Base-by-base conservation (phyloP, 257 asterid species). In the Osmanthus fragrans region DNA sequence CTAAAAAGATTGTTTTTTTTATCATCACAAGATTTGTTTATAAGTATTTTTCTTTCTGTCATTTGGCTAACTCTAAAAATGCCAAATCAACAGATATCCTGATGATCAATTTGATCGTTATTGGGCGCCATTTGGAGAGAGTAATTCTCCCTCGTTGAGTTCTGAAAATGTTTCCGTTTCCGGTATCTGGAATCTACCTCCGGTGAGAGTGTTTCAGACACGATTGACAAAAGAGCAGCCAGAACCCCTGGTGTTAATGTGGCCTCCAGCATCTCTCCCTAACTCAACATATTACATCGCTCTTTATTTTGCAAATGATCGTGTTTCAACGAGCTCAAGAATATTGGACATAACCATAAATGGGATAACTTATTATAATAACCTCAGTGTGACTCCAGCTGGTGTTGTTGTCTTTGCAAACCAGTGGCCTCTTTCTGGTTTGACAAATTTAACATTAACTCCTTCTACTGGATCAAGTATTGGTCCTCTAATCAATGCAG, bases 111-210 rank as follows among this genome's bases (percentile, higher is more conserved):
- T 90, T 80, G 87, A 93, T 75, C 97, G 99, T 49, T 89, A 80
- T 75, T 96, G 99, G 99, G 85, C 72, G 36, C 95, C 98, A 5
- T 88, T 88, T 74, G 94, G 95, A 75, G 83, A 60, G 49, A 84
- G 81, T 27, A 86, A 83, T 25, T 86, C 87, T 72, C 81, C 88
- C 56, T 76, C 84, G 45, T 77, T 88, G 29, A 82, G 76, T 74
- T 67, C 75, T 74, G 80, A 29, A 60, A 81, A 83, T 74, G 89
- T 92, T 27, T 81, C 88, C 3, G 89, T 85, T 70, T 89, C 98
- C 4, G 96, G 97, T 45, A 89, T 96, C 84, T 96, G 99, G 99
- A 96, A 93, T 85, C 79, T 85, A 21, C 99, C 99, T 7, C 98
- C 99, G 21, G 64, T 73, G 1, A 88, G 79, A 80, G 89, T 96